Evolutionary conservation across 75 land plant genomes (phyloP).

Genomic region (Sequoia sempervirens): DNA sequence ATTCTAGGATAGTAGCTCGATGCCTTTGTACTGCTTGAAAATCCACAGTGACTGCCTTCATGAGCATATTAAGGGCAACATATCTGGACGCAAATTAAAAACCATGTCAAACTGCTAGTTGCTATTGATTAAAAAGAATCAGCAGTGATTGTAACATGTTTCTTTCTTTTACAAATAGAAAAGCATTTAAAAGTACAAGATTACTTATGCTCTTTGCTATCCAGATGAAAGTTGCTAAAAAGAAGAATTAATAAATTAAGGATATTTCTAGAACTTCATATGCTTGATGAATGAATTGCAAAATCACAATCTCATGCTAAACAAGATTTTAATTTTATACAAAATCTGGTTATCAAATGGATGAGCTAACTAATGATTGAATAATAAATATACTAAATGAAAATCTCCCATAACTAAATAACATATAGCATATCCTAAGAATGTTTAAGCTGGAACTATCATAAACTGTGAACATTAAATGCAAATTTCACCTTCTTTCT

Average conservation of each 20-base stretch:
- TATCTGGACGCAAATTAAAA: constrained; percentile 46
- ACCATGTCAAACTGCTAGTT: constrained; percentile 1
- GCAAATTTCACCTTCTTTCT: background rate
- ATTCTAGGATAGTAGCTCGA: constrained; percentile 85
- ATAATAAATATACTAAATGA: background rate
- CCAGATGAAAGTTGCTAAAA: background rate
- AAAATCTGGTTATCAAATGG: background rate
- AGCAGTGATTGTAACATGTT: background rate
- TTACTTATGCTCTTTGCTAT: background rate
- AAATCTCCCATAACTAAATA: background rate
- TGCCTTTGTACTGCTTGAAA: constrained; percentile 98
- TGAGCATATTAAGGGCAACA: constrained; percentile 95
- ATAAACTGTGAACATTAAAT: background rate
- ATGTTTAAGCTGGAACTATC: background rate
- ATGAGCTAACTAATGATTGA: background rate
- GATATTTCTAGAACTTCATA: background rate
- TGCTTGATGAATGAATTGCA: background rate
- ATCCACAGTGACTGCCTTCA: constrained; percentile 89
- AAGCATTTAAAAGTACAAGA: too few relatives aligned
- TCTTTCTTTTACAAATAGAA: background rate
- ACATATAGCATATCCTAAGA: background rate
- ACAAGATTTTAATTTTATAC: background rate
- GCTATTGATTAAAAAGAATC: background rate
- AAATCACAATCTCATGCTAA: background rate
- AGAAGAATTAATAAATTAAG: background rate